Evolutionary conservation across 2,329 filamentous ascomycete species (phyloP), one percentile per base, ranked within the genome.

Genomic region (Teratosphaeriaceae sp.): DNA sequence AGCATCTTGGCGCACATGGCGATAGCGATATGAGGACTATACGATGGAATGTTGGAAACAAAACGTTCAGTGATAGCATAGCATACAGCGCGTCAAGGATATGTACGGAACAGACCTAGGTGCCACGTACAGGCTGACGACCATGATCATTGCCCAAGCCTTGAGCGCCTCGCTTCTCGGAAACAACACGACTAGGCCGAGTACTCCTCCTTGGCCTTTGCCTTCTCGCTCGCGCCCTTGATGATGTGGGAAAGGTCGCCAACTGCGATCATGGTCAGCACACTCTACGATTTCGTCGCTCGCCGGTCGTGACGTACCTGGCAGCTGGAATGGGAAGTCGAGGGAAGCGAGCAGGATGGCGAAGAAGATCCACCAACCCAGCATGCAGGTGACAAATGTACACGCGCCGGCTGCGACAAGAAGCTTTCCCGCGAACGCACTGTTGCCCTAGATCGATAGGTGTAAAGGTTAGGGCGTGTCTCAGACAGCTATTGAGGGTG

Each of bases 291-390:
- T 7, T 2, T 6, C 9, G 18, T 3, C 12, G 24, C 20, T 20
- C 22, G 18, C 24, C 21, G 35, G 11, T 18, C 18, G 11, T 2
- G 13, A 49, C 60, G 48, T 48, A 63, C 60, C 66, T 4, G 75
- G 74, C 18, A 78, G 51, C 34, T 63, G 59, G 44, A 75, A 66
- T 1, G 75, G 75, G 46, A 78, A 75, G 39, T 75, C 74, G 15
- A 77, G 57, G 6, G 69, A 64, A 0, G 71, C 74, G 24, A 78
- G 61, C 61, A 78, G 64, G 43, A 77, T 75, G 8, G 72, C 73
- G 24, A 70, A 59, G 49, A 77, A 70, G 20, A 78, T 71, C 57
- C 73, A 78, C 65, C 73, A 77, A 0, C 73, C 74, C 5, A 64
- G 55, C 9, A 73, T 45, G 42, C 66, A 67, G 0, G 70, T 67